phyloP scores from a whole-genome alignment of 805 yeast genomes.

The Henningerozyma blattae region DNA sequence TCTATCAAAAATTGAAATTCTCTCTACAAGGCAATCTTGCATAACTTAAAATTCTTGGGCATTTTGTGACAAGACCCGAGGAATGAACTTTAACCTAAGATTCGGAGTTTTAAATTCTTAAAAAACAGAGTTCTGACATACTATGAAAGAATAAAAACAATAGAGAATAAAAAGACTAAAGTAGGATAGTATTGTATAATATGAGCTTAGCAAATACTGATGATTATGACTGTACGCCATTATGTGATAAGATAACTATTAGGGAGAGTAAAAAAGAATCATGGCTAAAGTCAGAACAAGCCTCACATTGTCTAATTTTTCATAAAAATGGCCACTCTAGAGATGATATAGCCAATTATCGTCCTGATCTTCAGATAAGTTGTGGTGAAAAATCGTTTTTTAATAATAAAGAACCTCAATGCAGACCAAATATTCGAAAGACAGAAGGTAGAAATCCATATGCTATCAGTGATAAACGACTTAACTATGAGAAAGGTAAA shows the following conservation, averaged over 20 bases:
- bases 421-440: too few relatives aligned
- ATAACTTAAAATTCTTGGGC: too few relatives aligned
- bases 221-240: slow-evolving; percentile 11
- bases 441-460: too few relatives aligned
- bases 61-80: too few relatives aligned
- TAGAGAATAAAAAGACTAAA: neutral
- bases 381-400: slow-evolving; percentile 17
- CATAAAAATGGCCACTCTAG: slow-evolving; percentile 12
- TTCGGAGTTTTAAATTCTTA: too few relatives aligned
- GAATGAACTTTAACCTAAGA: too few relatives aligned
- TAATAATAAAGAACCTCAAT: too few relatives aligned
- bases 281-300: slow-evolving; percentile 14
- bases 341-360: slow-evolving; percentile 5
- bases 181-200: neutral
- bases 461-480: too few relatives aligned
- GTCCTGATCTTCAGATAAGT: slow-evolving; percentile 17
- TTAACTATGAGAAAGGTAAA: too few relatives aligned
- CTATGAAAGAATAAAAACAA: slow-evolving; percentile 1
- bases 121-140: too few relatives aligned
- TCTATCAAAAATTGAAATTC: too few relatives aligned
- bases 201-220: too few relatives aligned
- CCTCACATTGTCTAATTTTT: slow-evolving; percentile 21
- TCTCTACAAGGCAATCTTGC: slow-evolving; percentile 21
- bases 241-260: slow-evolving; percentile 12
- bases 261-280: slow-evolving; percentile 13